These are phyloP conservation scores for Candida fluviatilis DNA, from an alignment of 805 yeast species.

Conservation along the genomic window DNA sequence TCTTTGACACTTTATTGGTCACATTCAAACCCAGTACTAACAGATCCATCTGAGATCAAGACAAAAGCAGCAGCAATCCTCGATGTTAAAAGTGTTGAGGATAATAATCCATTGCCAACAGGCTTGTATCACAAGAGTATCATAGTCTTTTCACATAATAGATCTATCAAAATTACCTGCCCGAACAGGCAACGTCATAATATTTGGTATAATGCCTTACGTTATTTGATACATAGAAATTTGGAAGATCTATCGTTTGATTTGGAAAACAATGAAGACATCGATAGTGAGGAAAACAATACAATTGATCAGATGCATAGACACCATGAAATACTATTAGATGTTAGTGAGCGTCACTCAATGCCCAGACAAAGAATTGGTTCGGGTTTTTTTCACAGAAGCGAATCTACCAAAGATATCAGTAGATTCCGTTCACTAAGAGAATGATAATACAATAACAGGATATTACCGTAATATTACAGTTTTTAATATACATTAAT, in stretches of 20 bases:
- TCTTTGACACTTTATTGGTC: conserved; percentile 91
- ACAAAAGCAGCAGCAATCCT: conserved; percentile 79
- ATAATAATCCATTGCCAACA: conserved; percentile 82
- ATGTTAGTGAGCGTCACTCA: conserved; percentile 19
- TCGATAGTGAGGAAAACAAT: conserved; percentile 14
- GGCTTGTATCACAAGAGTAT: conserved; percentile 86
- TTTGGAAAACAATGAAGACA: conserved; percentile 22
- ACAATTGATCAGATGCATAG: conserved; percentile 11
- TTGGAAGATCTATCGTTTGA: conserved; percentile 53
- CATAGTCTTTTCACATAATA: conserved; percentile 63
- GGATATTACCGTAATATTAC: background rate
- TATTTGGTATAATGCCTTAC: conserved; percentile 83
- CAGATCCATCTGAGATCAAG: conserved; percentile 59
- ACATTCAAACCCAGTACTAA: conserved; percentile 67
- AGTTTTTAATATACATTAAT: too few species aligned
- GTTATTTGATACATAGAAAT: conserved; percentile 66
- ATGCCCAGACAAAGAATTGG: conserved; percentile 14
- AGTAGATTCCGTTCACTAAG: conserved; percentile 14
- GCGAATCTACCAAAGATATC: conserved; percentile 10
- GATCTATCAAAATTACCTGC: conserved; percentile 76
- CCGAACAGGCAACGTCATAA: conserved; percentile 84
- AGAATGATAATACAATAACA: conserved; percentile 4
- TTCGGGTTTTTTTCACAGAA: conserved; percentile 8
- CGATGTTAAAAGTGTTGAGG: conserved; percentile 75
- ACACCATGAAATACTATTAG: conserved; percentile 14